These are phyloP conservation scores for Phytophthora fragariae DNA, from an alignment of 352 stramenopile genomes.

Conservation along the genomic window DNA sequence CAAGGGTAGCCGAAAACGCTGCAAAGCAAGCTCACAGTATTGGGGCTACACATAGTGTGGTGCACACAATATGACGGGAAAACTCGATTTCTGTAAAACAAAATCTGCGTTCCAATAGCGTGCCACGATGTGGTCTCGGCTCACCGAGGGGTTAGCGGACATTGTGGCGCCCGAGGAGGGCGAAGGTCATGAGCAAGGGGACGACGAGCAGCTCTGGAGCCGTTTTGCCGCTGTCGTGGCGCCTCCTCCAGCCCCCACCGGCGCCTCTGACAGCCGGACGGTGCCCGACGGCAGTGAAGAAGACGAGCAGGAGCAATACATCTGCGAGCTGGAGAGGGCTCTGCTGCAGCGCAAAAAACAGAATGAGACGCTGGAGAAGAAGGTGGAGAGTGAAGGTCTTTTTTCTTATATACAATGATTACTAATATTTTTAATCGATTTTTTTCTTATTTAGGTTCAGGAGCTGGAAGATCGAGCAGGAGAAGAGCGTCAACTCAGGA, in stretches of 20 bases:
- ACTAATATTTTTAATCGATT: background rate
- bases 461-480: constrained; percentile 18
- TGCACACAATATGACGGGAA: no score
- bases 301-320: constrained; percentile 83
- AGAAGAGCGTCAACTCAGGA: constrained; percentile 19
- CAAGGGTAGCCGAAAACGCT: no score
- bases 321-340: constrained; percentile 75
- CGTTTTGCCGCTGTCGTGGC: constrained; percentile 60
- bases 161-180: constrained; percentile 71
- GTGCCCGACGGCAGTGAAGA: constrained; percentile 35
- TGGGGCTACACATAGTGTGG: no score
- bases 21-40: no score
- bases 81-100: no score
- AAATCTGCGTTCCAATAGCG: background rate
- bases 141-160: constrained; percentile 70
- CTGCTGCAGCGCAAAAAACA: constrained; percentile 81
- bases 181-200: constrained; percentile 23
- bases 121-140: constrained; percentile 65
- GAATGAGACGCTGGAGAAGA: constrained; percentile 64
- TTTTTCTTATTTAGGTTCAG: constrained; percentile 16
- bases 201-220: constrained; percentile 49
- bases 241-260: constrained; percentile 20
- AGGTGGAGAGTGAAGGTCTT: constrained; percentile 45
- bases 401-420: constrained; percentile 16
- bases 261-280: background rate